Evolutionary conservation across 306 rosid species (phyloP), one percentile per base, ranked within the genome.

Genomic region (Acmispon strigosus): DNA sequence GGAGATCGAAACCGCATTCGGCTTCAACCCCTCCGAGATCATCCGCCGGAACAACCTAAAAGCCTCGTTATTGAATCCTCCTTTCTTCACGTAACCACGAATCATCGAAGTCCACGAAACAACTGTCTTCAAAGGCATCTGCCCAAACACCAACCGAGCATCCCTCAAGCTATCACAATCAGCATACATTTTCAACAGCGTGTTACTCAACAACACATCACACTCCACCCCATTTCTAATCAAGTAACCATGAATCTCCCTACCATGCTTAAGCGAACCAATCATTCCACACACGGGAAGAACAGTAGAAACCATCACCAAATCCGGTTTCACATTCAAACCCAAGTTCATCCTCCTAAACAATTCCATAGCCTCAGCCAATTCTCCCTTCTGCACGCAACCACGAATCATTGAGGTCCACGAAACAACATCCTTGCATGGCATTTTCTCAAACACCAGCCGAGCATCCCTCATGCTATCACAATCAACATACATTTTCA

Each of bases 401-500:
- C 78, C 81, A 19, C 76, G 80, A 17, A 86, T 76, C 16, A 88
- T 73, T 34, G 70, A 77, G 0, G 96, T 90, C 94, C 96, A 88
- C 7, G 94, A 81, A 63, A 90, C 73, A 22, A 86, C 55, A 79
- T 88, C 87, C 70, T 74, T 90, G 1, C 37, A 62, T 10, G 87
- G 81, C 93, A 84, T 90, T 37, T 17, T 68, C 66, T 84, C 78
- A 62, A 87, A 90, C 34, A 75, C 59, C 50, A 51, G 72, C 36
- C 78, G 68, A 20, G 94, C 90, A 36, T 82, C 86, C 34, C 65
- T 44, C 1, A 86, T 15, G 66, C 81, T 84, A 27, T 69, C 86
- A 39, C 94, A 86, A 62, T 88, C 90, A 22, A 84, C 62, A 36
- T 88, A 88, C 94, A 88, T 88, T 75, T 85, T 90, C 80, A 86